Evolutionary conservation across 257 asterid species (phyloP), one percentile per base, ranked within the genome.

Genomic region (Gentiana macrophylla): DNA sequence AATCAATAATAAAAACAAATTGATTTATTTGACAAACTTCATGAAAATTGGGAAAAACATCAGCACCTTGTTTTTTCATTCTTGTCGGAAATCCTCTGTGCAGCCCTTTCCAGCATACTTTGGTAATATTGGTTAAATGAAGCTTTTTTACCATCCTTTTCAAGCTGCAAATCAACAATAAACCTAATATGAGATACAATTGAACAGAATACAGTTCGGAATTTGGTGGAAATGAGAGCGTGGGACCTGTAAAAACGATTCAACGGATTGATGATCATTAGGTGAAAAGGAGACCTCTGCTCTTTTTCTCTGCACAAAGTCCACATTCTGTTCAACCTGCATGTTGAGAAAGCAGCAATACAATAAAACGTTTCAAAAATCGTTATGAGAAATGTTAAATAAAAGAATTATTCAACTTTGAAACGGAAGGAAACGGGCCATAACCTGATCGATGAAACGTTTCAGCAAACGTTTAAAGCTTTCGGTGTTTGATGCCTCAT

Each of bases 391-490:
- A 24, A 4, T 41, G 46, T 41, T 24, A 41, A 7, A 41, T 41
- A 7, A 41, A 5, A 41, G 9, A 41, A 41, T 41, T 10, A 2
- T 41, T 41, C 46, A 41, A 10, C 8, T 7, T 41, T 41, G 24
- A 53, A 53, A 38, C 8, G 35, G 56, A 24, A 12, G 48, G 57
- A 56, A 35, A 64, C 68, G 52, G 67, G 32, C 45, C 44, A 59
- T 45, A 73, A 92, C 99, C 95, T 92, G 97, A 63, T 88, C 97
- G 57, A 81, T 81, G 56, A 88, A 65, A 62, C 92, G 94, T 72
- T 80, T 88, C 62, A 92, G 72, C 55, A 65, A 53, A 38, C 89
- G 86, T 37, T 84, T 78, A 62, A 74, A 50, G 65, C 84, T 81
- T 67, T 88, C 99, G 49, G 62, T 32, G 53, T 71, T 69, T 15